A percentile compares a stretch with the other conserved stretches of the same genome.
These are phyloP conservation scores for Fagus sylvatica DNA, from an alignment of 306 rosid genomes.

Conservation along the genomic window DNA sequence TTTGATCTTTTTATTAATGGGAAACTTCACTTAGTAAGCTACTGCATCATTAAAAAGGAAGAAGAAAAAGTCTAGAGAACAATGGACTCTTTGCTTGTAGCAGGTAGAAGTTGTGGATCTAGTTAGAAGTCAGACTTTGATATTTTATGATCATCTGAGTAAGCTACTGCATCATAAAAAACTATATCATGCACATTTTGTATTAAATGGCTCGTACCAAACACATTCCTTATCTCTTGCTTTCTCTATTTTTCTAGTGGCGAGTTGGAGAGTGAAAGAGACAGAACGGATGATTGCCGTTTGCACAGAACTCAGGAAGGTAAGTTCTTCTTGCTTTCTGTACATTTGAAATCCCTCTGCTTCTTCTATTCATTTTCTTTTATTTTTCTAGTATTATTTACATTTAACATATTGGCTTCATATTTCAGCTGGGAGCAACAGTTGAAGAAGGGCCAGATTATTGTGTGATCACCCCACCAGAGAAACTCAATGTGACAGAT, in stretches of 20 bases:
- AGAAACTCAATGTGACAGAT: constrained; percentile 67
- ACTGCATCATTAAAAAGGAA: no score
- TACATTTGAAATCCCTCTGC: constrained; percentile 11
- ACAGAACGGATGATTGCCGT: constrained; percentile 98
- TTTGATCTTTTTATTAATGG: not conserved
- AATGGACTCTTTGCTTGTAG: no score
- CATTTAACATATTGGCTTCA: not conserved
- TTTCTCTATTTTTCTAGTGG: constrained; percentile 58
- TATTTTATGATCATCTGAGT: not conserved
- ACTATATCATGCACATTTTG: not conserved
- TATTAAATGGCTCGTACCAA: not conserved
- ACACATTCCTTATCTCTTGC: constrained; percentile 14
- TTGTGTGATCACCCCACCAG: constrained; percentile 94
- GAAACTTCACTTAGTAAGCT: no score
- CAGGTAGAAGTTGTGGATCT: not conserved
- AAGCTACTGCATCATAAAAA: not conserved
- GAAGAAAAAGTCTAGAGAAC: no score
- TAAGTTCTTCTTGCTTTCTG: constrained; percentile 30
- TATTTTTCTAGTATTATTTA: not conserved
- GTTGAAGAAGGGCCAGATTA: constrained; percentile 98
- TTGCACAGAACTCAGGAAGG: constrained; percentile 99
- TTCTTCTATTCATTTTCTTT: not conserved
- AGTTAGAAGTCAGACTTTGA: not conserved
- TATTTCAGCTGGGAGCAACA: constrained; percentile 87
- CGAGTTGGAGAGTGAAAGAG: constrained; percentile 99